These are phyloP conservation scores for Tylopilus sp. DNA, from an alignment of 768 basidiomycete species.

Conservation along the genomic window DNA sequence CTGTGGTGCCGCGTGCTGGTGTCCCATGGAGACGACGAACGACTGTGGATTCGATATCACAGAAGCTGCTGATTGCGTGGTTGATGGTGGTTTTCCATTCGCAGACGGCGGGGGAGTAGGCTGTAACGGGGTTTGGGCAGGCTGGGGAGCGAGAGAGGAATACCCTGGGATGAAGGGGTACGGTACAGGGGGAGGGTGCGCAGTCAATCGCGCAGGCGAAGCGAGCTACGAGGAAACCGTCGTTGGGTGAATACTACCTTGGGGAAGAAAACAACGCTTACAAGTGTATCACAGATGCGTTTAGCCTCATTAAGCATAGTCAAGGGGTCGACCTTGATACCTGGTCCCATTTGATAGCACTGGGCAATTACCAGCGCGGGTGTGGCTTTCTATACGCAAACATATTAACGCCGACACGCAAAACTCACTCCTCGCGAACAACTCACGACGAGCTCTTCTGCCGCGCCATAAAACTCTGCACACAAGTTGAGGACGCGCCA, in stretches of 20 bases:
- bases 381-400: conserved; percentile 43
- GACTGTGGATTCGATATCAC: conserved; percentile 70
- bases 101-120: conserved; percentile 37
- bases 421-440: conserved; percentile 7
- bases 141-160: conserved; percentile 19
- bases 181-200: conserved; percentile 61
- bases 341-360: conserved; percentile 72
- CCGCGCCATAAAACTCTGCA: conserved; percentile 82
- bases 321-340: conserved; percentile 68
- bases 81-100: conserved; percentile 31
- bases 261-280: conserved; percentile 30
- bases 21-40: conserved; percentile 67
- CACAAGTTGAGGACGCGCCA: conserved; percentile 82
- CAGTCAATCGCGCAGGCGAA: conserved; percentile 67
- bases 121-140: conserved; percentile 31
- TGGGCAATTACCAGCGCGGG: conserved; percentile 74
- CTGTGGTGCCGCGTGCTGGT: conserved; percentile 46
- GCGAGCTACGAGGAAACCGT: conserved; percentile 48
- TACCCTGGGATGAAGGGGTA: conserved; percentile 47
- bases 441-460: conserved; percentile 80
- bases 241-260: conserved; percentile 6
- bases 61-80: conserved; percentile 35
- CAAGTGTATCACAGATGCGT: conserved; percentile 71
- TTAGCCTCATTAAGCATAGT: conserved; percentile 75
- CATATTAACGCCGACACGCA: conserved; percentile 6